Conservation (phyloP, 176 grass and related monocot species). For the Elymus sibiricus region DNA sequence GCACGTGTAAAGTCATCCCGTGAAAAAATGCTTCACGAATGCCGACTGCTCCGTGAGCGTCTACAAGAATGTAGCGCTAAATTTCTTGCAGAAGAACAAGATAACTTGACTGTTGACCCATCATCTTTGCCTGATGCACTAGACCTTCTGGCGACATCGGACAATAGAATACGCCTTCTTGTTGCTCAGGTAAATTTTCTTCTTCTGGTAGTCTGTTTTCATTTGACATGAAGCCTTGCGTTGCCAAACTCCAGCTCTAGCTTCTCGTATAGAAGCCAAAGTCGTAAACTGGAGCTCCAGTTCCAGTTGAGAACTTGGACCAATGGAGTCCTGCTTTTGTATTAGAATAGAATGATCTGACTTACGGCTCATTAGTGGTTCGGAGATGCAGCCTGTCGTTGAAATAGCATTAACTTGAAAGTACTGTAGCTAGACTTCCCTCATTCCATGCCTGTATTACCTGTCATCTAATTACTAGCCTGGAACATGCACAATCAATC, state of each 20-base stretch:
- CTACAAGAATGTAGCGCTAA: constrained; percentile 85
- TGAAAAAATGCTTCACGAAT: constrained; percentile 79
- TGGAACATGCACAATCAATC: background rate
- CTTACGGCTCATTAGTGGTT: background rate
- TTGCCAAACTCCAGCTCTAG: background rate
- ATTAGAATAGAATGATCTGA: background rate
- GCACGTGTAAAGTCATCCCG: constrained; percentile 39
- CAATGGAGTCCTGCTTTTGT: background rate
- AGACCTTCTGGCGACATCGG: constrained; percentile 74
- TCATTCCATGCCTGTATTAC: background rate
- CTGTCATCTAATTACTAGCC: background rate
- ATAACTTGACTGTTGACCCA: constrained; percentile 50
- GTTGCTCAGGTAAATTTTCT: constrained; percentile 73
- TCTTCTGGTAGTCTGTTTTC: background rate
- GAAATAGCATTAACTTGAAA: background rate
- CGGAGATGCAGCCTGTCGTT: background rate
- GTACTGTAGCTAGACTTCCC: background rate
- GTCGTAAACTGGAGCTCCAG: background rate
- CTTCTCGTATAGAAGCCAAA: background rate
- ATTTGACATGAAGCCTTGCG: background rate
- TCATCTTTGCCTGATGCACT: constrained; percentile 72
- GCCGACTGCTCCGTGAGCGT: constrained; percentile 63
- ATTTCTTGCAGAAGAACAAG: constrained; percentile 66
- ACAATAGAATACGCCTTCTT: constrained; percentile 74
- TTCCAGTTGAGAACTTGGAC: background rate